Base-by-base conservation (phyloP, 257 asterid species). In the Solanum pennellii region DNA sequence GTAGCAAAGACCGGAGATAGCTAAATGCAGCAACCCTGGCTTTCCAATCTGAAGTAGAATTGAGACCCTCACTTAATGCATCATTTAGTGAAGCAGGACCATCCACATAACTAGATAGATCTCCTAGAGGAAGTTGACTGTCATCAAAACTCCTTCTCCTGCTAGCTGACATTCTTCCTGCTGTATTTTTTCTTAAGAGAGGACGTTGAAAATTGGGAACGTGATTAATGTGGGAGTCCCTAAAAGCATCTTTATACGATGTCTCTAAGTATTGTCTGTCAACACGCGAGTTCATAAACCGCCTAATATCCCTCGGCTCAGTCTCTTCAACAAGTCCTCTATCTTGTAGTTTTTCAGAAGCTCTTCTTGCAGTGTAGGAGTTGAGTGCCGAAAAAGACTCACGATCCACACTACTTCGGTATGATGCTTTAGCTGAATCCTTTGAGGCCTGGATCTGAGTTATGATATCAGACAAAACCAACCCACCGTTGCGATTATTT, bases 131-230 rank as follows among this genome's bases (percentile, higher is more conserved):
- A 87, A 94, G 94, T 90, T 94, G 99, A 89, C 93, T 93, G 84
- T 97, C 99, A 89, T 97, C 99, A 86, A 97, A 97, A 94, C 99
- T 97, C 91, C 99, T 92, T 86, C 98, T 95, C 94, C 98, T 92
- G 77, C 94, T 93, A 23, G 98, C 94, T 37, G 99, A 93, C 94
- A 94, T 94, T 83, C 99, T 93, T 68, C 97, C 98, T 89, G 95
- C 89, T 47, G 94, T 86, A 87, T 96, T 97, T 91, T 97, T 97
- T 90, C 98, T 90, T 27, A 92, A 89, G 86, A 97, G 98, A 42
- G 99, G 99, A 71, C 98, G 96, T 88, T 97, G 99, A 91, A 97
- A 97, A 91, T 97, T 94, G 25, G 99, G 99, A 74, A 97, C 87
- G 82, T 92, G 84, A 88, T 90, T 93, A 88, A 89, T 89, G 82